phyloP scores from a whole-genome alignment of 2,329 filamentous ascomycete genomes.

The Chaetomium strumarium region DNA sequence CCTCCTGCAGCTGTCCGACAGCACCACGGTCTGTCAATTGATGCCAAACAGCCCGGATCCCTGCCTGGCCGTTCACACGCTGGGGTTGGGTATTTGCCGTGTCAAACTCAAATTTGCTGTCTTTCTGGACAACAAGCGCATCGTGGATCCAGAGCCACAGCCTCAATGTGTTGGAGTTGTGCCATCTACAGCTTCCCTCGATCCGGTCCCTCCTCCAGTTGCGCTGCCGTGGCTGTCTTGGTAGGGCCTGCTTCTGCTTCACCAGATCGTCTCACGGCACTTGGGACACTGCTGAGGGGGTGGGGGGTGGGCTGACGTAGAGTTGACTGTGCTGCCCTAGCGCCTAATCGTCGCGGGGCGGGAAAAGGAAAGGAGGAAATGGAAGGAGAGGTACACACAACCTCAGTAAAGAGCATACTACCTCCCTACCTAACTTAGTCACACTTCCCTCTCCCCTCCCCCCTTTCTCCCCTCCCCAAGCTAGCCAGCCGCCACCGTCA shows the following conservation, averaged over 20 bases:
- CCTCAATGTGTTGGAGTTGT: constrained; percentile 30
- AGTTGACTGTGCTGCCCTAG: constrained; percentile 6
- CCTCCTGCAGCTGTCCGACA: constrained; percentile 44
- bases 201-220: background rate
- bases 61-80: constrained; percentile 36
- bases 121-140: constrained; percentile 30
- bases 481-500: constrained; percentile 10
- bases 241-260: background rate
- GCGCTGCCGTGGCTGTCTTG: background rate
- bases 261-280: constrained; percentile 14
- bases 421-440: background rate
- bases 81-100: constrained; percentile 38
- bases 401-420: background rate
- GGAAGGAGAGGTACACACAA: constrained; percentile 3
- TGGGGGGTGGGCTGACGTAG: constrained; percentile 2
- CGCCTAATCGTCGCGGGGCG: constrained; percentile 3
- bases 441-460: constrained; percentile 9
- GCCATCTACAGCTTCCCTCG: constrained; percentile 28
- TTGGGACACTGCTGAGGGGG: constrained; percentile 1
- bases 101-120: constrained; percentile 37
- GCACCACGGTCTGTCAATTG: constrained; percentile 37
- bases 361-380: too few relatives aligned
- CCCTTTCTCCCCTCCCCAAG: background rate
- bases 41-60: constrained; percentile 36
- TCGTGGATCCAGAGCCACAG: constrained; percentile 32